Conservation (phyloP, 2,329 filamentous ascomycete genomes). For the Rutstroemia sp. region DNA sequence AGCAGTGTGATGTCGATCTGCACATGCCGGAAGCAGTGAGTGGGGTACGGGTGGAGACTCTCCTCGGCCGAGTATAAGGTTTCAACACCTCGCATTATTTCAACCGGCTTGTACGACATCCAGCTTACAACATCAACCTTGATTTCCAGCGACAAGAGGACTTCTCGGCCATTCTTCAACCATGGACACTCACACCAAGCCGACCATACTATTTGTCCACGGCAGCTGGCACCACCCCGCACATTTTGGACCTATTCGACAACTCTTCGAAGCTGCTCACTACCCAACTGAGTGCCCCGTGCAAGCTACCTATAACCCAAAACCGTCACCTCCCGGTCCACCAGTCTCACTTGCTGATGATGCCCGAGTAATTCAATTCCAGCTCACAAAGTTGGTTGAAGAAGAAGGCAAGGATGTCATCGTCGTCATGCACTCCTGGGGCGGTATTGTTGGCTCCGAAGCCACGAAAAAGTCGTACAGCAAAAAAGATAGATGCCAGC, state of each 20-base stretch:
- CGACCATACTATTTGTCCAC: background rate
- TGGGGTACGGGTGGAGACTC: too few species aligned
- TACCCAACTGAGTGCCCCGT: background rate
- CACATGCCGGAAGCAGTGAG: too few species aligned
- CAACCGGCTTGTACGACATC: too few species aligned
- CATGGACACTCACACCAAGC: background rate
- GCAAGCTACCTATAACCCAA: background rate
- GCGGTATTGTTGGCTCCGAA: background rate
- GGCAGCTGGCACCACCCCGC: background rate
- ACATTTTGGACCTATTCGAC: background rate
- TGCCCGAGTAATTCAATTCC: background rate
- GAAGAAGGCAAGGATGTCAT: background rate
- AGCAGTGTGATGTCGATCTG: too few species aligned
- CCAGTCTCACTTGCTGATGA: background rate
- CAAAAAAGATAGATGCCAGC: background rate
- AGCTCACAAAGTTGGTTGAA: background rate
- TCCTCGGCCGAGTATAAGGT: too few species aligned
- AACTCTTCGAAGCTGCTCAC: background rate
- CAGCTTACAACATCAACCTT: too few species aligned
- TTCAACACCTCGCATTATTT: too few species aligned
- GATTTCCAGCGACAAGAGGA: too few species aligned
- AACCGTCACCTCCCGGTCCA: background rate
- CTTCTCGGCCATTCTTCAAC: too few species aligned
- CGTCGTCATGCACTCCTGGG: background rate
- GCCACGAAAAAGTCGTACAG: background rate